These are phyloP conservation scores for Quercus phellos DNA, from an alignment of 331 rosid species.

Conservation along the genomic window DNA sequence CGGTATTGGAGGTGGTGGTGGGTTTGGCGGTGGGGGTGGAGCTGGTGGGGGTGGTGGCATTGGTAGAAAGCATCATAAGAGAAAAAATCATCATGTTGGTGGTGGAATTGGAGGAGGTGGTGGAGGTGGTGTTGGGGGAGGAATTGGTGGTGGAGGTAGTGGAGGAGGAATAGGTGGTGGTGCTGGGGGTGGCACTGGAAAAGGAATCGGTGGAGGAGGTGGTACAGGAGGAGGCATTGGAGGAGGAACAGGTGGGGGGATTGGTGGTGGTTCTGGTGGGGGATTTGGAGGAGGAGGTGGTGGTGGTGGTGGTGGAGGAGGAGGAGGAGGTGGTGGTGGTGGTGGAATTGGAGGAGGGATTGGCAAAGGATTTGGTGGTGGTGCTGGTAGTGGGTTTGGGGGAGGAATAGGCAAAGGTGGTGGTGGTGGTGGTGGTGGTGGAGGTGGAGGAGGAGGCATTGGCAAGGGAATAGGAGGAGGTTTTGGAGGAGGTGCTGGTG, in stretches of 20 bases:
- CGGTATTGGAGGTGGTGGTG: not conserved
- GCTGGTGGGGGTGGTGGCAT: not conserved
- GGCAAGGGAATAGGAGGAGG: no score
- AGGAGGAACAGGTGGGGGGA: not conserved
- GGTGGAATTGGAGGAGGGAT: not conserved
- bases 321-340: not conserved
- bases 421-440: slow-evolving; percentile 31
- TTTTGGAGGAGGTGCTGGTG: no score
- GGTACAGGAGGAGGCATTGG: slow-evolving; percentile 1
- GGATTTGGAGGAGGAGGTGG: not conserved
- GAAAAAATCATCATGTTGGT: not conserved
- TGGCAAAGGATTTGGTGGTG: not conserved
- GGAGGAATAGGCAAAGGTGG: not conserved
- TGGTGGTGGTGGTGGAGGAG: not conserved
- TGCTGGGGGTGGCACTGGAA: not conserved
- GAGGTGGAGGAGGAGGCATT: not conserved
- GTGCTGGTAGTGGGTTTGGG: not conserved
- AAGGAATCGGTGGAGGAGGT: slow-evolving; percentile 19
- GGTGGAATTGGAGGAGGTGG: not conserved
- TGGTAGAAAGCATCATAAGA: not conserved
- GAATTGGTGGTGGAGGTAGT: not conserved
- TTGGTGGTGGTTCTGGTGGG: not conserved
- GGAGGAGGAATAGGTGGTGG: slow-evolving; percentile 19
- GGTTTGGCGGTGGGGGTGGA: not conserved
- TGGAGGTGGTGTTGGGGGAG: not conserved